phyloP scores from a whole-genome alignment of 805 yeast genomes.

The Aciculoconidium aculeatum region DNA sequence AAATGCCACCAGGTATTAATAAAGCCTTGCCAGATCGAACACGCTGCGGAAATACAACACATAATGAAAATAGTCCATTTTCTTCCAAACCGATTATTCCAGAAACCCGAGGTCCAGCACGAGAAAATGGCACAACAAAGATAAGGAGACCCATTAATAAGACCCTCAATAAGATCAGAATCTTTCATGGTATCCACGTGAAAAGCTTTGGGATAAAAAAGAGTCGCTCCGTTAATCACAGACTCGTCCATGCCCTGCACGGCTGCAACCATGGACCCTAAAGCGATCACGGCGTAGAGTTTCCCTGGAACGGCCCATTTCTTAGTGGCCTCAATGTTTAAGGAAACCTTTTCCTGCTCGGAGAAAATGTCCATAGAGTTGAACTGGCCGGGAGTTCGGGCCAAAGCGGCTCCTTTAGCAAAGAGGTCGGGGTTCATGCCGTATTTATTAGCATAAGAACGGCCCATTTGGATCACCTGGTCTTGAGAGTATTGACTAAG shows the following conservation, averaged over 20 bases:
- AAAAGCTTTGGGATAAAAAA: constrained; percentile 51
- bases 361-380: constrained; percentile 49
- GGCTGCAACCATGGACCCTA: constrained; percentile 64
- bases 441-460: constrained; percentile 55
- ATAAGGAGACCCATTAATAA: constrained; percentile 62
- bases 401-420: constrained; percentile 55
- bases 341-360: constrained; percentile 41
- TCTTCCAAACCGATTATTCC: constrained; percentile 51
- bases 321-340: constrained; percentile 41
- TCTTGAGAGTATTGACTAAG: constrained; percentile 53
- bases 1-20: constrained; percentile 56
- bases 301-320: constrained; percentile 42
- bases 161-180: constrained; percentile 54
- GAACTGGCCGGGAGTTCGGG: constrained; percentile 50
- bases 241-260: constrained; percentile 78
- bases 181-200: constrained; percentile 39
- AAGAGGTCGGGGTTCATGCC: constrained; percentile 54
- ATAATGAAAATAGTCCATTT: constrained; percentile 57
- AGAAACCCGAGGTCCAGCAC: constrained; percentile 54
- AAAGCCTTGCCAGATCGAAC: constrained; percentile 68
- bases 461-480: constrained; percentile 65
- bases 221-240: constrained; percentile 62
- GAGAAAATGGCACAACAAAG: constrained; percentile 51
- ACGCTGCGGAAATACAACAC: constrained; percentile 50
- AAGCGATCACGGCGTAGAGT: constrained; percentile 47